These are phyloP conservation scores for Thymus mandschuricus DNA, from an alignment of 257 asterid species.

Conservation along the genomic window DNA sequence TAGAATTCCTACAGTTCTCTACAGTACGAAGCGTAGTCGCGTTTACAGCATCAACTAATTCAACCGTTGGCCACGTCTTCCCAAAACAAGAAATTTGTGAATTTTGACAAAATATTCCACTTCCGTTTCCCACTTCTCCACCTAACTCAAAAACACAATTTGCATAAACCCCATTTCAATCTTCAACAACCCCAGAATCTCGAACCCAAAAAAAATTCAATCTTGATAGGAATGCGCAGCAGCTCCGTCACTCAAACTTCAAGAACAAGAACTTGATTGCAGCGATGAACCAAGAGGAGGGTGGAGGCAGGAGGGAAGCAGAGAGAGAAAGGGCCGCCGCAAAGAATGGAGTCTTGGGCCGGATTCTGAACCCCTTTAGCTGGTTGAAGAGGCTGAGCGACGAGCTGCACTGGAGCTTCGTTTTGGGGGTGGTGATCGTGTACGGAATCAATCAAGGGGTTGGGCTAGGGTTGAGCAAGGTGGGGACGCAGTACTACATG, in stretches of 20 bases:
- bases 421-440: conserved; percentile 75
- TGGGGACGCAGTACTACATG: conserved; percentile 84
- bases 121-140: conserved; percentile 23
- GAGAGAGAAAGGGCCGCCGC: conserved; percentile 26
- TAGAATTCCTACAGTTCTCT: not conserved
- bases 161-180: conserved; percentile 30
- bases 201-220: conserved; percentile 17
- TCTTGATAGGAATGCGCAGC: conserved; percentile 12
- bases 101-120: not conserved
- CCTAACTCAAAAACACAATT: conserved; percentile 1
- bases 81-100: not conserved
- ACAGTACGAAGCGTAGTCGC: not conserved
- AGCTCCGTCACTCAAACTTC: not conserved
- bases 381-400: conserved; percentile 67
- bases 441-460: conserved; percentile 91
- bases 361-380: conserved; percentile 42
- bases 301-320: not conserved
- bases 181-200: conserved; percentile 23
- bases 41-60: not conserved
- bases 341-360: conserved; percentile 30
- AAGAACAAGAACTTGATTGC: not conserved
- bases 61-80: not conserved
- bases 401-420: conserved; percentile 88
- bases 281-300: conserved; percentile 50
- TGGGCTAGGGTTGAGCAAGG: conserved; percentile 63